These are phyloP conservation scores for Sporothrix mexicana DNA, from an alignment of 2,329 filamentous ascomycete species.

Conservation along the genomic window DNA sequence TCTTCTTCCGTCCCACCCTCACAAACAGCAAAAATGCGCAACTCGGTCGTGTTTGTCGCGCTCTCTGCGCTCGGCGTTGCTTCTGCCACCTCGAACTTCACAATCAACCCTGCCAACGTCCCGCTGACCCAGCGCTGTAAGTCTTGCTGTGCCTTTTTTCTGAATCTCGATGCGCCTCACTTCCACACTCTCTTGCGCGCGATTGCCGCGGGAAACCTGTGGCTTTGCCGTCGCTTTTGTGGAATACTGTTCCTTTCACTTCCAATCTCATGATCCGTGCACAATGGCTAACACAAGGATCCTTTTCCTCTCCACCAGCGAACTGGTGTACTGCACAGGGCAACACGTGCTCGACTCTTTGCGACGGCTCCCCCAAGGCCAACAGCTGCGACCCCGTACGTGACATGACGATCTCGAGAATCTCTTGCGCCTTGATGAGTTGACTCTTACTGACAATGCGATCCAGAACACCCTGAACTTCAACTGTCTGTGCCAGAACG, in stretches of 20 bases:
- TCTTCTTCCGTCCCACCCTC: not conserved
- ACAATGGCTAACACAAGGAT: slow-evolving; percentile 36
- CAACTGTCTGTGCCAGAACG: slow-evolving; percentile 58
- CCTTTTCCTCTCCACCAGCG: slow-evolving; percentile 44
- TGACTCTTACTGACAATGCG: not conserved
- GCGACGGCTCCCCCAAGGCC: slow-evolving; percentile 46
- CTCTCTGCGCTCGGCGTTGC: slow-evolving; percentile 53
- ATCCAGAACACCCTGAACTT: slow-evolving; percentile 53
- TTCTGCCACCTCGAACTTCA: slow-evolving; percentile 51
- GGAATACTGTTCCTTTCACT: not conserved
- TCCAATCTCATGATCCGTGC: slow-evolving; percentile 30
- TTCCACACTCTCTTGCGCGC: not conserved
- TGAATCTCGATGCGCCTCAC: not conserved
- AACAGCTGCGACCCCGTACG: slow-evolving; percentile 58
- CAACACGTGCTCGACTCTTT: slow-evolving; percentile 58
- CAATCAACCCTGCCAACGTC: slow-evolving; percentile 50
- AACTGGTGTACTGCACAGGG: slow-evolving; percentile 59
- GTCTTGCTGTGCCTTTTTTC: slow-evolving; percentile 35
- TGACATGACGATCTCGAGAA: slow-evolving; percentile 31
- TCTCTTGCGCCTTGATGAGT: not conserved
- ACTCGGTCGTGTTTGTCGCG: slow-evolving; percentile 48
- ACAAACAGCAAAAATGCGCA: slow-evolving; percentile 49
- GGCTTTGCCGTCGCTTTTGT: not conserved
- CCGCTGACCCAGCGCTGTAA: slow-evolving; percentile 49
- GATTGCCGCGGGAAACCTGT: not conserved